Base-by-base conservation (phyloP, 176 grass and related monocot species). In the Phoenix dactylifera region DNA sequence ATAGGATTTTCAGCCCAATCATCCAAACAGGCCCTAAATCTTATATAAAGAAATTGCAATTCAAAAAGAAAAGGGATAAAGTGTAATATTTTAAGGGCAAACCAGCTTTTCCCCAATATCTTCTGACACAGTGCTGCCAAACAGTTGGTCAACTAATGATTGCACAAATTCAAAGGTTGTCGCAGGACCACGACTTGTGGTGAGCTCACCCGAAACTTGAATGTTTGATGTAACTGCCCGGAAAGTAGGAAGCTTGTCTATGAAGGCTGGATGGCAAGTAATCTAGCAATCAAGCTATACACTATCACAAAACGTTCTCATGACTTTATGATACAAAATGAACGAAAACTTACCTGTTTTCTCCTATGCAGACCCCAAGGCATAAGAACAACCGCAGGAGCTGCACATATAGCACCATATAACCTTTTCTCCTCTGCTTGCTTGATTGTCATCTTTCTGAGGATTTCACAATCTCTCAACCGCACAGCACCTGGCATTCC, bases 211-310 rank as follows among this genome's bases (percentile, higher is more conserved):
- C 50, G 86, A 90, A 64, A 96, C 80, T 59, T 90, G 86, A 76
- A 96, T 72, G 65, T 74, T 88, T 63, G 83, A 78, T 68, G 90
- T 76, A 68, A 96, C 92, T 63, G 79, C 83, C 54, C 86, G 64
- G 74, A 96, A 96, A 64, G 80, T 80, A 59, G 92, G 86, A 17
- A 96, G 77, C 53, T 84, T 83, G 72, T 83, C 86, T 58, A 85
- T 82, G 70, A 96, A 96, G 44, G 92, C 85, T 20, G 92, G 92
- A 76, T 96, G 92, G 49, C 92, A 84, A 18, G 92, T 90, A 57
- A 96, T 85, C 92, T 96, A 74, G 62, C 57, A 78, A 81, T 52
- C 22, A 48, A 63, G 62, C 52, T 63, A 15, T n/a, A 52, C 30
- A 73, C 55, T 6, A 55, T n/a, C 14, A 55, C 35, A 3, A 44